These are phyloP conservation scores for Laburnicola sp. DNA, from an alignment of 2,329 filamentous ascomycete species.

Conservation along the genomic window DNA sequence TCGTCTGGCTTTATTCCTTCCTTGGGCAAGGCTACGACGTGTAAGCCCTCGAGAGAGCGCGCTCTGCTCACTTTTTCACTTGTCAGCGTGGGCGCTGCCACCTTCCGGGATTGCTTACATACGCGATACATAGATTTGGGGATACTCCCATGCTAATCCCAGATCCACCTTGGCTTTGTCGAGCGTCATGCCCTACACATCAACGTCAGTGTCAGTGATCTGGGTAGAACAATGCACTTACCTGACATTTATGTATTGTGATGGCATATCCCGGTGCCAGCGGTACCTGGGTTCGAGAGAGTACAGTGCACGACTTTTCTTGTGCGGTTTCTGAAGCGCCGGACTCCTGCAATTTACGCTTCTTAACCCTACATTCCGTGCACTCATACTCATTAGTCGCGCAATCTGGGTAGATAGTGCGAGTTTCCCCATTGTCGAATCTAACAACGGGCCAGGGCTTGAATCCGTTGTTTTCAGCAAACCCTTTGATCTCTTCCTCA, in stretches of 20 bases:
- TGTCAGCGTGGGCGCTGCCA: too few relatives aligned
- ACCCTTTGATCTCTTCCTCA: too few relatives aligned
- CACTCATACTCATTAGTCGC: slow-evolving; percentile 47
- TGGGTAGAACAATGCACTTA: too few relatives aligned
- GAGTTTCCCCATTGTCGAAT: slow-evolving; percentile 50
- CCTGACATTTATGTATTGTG: slow-evolving; percentile 63
- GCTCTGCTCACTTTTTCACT: slow-evolving; percentile 62
- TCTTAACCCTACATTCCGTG: neutral
- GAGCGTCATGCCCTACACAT: slow-evolving; percentile 66
- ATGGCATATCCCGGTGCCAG: slow-evolving; percentile 64
- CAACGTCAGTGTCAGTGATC: too few relatives aligned
- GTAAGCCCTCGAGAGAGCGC: slow-evolving; percentile 54
- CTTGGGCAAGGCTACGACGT: slow-evolving; percentile 37
- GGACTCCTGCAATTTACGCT: too few relatives aligned
- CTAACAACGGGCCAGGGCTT: too few relatives aligned
- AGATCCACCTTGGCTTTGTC: slow-evolving; percentile 61
- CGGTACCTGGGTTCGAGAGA: slow-evolving; percentile 64
- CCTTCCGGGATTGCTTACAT: too few relatives aligned
- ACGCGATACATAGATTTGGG: slow-evolving; percentile 65
- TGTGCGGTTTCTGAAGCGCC: slow-evolving; percentile 48
- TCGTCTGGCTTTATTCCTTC: slow-evolving; percentile 27
- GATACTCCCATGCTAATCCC: slow-evolving; percentile 55
- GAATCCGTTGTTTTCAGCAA: too few relatives aligned
- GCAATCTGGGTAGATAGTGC: slow-evolving; percentile 57
- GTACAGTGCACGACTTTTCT: slow-evolving; percentile 50